These are phyloP conservation scores for Hysterium pulicare DNA, from an alignment of 2,329 filamentous ascomycete genomes.

Conservation along the genomic window DNA sequence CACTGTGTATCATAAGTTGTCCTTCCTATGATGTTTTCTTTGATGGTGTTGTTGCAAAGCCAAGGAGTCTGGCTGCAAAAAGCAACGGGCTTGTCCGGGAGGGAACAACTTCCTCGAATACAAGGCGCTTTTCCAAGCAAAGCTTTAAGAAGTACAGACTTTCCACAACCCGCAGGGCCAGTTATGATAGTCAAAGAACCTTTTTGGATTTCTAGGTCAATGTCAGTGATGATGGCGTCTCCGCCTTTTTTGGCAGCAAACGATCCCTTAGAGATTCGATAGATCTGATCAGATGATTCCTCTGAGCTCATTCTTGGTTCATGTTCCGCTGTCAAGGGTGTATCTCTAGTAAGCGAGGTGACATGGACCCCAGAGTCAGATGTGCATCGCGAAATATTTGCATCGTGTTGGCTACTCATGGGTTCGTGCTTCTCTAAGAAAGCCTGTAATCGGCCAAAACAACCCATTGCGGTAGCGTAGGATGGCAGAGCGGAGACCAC, in stretches of 20 bases:
- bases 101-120: slow-evolving; percentile 10
- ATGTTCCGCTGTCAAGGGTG: background rate
- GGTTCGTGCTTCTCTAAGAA: too few relatives aligned
- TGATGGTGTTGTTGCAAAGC: slow-evolving; percentile 23
- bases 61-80: slow-evolving; percentile 28
- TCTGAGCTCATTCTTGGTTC: too few relatives aligned
- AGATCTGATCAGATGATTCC: background rate
- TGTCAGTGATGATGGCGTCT: too few relatives aligned
- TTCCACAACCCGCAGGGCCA: slow-evolving; percentile 14
- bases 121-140: slow-evolving; percentile 15
- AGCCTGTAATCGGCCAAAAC: too few relatives aligned
- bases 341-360: too few relatives aligned
- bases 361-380: too few relatives aligned
- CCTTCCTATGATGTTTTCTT: slow-evolving; percentile 22
- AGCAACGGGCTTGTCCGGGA: slow-evolving; percentile 9
- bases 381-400: too few relatives aligned
- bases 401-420: too few relatives aligned
- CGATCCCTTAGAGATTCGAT: background rate
- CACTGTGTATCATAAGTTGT: slow-evolving; percentile 20
- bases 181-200: slow-evolving; percentile 9
- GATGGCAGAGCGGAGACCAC: too few relatives aligned
- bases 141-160: slow-evolving; percentile 35
- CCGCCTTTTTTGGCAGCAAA: background rate
- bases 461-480: too few relatives aligned
- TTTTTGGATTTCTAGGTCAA: too few relatives aligned